Conservation (phyloP, 148 eudicot genomes). For the Diospyros lotus region DNA sequence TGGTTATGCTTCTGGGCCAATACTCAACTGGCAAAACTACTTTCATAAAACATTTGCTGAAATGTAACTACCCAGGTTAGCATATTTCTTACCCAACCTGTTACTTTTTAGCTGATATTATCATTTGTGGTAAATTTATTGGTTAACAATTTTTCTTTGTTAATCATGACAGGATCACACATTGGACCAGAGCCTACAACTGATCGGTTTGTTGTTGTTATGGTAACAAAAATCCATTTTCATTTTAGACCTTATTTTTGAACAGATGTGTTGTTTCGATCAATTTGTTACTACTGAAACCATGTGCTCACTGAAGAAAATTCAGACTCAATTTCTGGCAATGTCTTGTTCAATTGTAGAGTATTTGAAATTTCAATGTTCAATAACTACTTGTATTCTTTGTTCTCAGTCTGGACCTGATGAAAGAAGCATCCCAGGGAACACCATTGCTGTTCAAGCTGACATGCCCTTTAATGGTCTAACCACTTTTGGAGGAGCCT, state of each 20-base stretch:
- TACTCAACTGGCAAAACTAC: conserved; percentile 99
- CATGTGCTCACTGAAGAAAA: not conserved
- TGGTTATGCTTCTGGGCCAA: conserved; percentile 99
- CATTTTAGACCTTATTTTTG: not conserved
- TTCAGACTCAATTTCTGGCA: too few relatives aligned
- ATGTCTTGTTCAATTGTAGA: not conserved
- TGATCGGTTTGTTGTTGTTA: conserved; percentile 89
- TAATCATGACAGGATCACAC: conserved; percentile 73
- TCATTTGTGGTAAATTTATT: not conserved
- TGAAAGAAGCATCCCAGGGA: conserved; percentile 87
- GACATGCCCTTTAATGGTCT: conserved; percentile 79
- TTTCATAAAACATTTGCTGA: conserved; percentile 82
- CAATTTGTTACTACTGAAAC: not conserved
- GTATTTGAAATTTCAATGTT: not conserved
- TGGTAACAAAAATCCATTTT: conserved; percentile 39
- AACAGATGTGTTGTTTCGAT: not conserved
- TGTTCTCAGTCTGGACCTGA: conserved; percentile 62
- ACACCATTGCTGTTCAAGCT: conserved; percentile 81
- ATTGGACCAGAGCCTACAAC: conserved; percentile 99
- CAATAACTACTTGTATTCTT: not conserved
- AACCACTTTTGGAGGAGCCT: conserved; percentile 75
- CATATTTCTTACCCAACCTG: not conserved
- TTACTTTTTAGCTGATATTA: not conserved
- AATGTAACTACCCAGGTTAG: conserved; percentile 86
- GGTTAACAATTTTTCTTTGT: not conserved